phyloP scores from a whole-genome alignment of 192 early-diverging fungal species.

The Phlyctochytrium arcticum region DNA sequence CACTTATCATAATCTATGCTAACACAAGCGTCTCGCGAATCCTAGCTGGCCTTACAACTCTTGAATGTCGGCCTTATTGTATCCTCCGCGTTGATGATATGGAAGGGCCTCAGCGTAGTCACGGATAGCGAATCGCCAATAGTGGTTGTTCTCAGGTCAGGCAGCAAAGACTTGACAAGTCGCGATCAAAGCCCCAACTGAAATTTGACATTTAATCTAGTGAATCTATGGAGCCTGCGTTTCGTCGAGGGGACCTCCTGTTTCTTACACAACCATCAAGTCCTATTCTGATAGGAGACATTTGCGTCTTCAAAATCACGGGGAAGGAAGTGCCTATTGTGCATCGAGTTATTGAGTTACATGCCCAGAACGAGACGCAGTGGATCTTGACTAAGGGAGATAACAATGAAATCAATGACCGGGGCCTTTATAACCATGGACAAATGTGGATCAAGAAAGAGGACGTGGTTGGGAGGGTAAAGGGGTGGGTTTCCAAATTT shows the following conservation, averaged over 20 bases:
- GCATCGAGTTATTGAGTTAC: constrained; percentile 90
- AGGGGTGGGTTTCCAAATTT: constrained; percentile 39
- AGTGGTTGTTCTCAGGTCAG: constrained; percentile 89
- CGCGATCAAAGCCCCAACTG: too few relatives aligned
- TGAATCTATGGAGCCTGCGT: constrained; percentile 97
- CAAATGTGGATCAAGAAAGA: constrained; percentile 91
- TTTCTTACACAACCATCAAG: constrained; percentile 72
- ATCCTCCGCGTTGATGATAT: constrained; percentile 92
- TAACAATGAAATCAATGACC: constrained; percentile 87
- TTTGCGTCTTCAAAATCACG: constrained; percentile 88
- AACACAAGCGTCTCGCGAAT: not conserved
- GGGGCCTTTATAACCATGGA: constrained; percentile 73
- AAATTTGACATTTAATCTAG: too few relatives aligned
- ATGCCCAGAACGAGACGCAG: constrained; percentile 78
- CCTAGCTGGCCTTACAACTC: constrained; percentile 52
- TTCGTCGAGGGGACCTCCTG: constrained; percentile 88
- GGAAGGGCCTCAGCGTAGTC: constrained; percentile 82
- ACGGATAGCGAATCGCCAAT: constrained; percentile 94
- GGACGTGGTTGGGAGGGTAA: constrained; percentile 86
- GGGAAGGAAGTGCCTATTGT: constrained; percentile 93
- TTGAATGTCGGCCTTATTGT: constrained; percentile 88
- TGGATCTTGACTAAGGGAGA: constrained; percentile 95
- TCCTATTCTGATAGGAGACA: constrained; percentile 85
- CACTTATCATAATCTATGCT: not conserved
- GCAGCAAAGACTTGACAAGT: too few relatives aligned